Evolutionary conservation across 768 basidiomycete genomes (phyloP), one percentile per base, ranked within the genome.

Genomic region (Peribolospora baueri): DNA sequence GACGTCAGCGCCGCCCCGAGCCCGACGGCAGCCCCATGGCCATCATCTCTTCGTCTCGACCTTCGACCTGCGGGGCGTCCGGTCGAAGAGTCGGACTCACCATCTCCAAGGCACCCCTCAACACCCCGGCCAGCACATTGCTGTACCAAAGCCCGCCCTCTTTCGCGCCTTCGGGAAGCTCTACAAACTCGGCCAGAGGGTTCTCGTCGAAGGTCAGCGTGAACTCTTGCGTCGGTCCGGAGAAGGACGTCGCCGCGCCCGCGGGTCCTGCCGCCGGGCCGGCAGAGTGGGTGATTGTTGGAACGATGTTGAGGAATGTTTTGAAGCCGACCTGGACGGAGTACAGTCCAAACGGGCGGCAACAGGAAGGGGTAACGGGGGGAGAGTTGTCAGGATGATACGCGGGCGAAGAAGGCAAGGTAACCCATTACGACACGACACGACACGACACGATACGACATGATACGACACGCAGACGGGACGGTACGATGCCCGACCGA

Each of bases 141-240:
- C 84, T 88, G 67, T 88, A 97, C 85, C 87, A 93, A 42, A 98
- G 69, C 1, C 87, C 90, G 13, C 86, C 86, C 64, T 91, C 84
- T 38, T 57, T 59, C 7, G 46, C 59, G 9, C 50, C 59, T 52
- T 88, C 83, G 0, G 93, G 91, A 25, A 98, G 73, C 65, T 97
- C 93, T 36, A 91, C 91, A 68, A 98, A 95, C 63, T 98, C 93
- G 6, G 88, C 79, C 56, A 98, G 66, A 0, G 93, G 93, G 65
- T 98, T 98, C 65, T 98, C 93, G 54, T 97, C 93, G 5, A 98
- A 69, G 0, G 80, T 82, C 51, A 98, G 72, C 5, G 77, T 78
- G 67, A 97, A 98, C 52, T 70, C 68, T 8, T 61, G 61, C 47
- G 57, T 55, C 3, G 60, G 57, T 25, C 25, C 25, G 25, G 25